phyloP scores from a whole-genome alignment of 768 basidiomycete genomes.

The Ramaria sp. region DNA sequence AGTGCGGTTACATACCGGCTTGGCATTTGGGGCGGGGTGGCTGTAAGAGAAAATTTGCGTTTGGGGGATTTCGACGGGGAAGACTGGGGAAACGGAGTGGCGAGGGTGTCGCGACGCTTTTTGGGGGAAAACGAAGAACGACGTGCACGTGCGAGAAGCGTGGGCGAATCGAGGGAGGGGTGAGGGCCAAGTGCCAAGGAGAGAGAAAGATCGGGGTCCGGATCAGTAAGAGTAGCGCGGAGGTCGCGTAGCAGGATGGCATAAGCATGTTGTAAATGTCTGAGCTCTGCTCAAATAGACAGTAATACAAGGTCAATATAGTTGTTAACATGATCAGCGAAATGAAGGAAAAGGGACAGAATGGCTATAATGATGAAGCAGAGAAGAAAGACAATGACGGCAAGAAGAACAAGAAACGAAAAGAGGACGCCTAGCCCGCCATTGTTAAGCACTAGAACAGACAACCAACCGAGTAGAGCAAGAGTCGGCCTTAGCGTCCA shows the following conservation, averaged over 20 bases:
- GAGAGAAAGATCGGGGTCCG: neutral
- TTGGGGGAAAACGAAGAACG: conserved; percentile 1
- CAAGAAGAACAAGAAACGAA: neutral
- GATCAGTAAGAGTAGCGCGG: neutral
- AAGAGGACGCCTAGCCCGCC: neutral
- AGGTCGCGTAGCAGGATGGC: conserved; percentile 4
- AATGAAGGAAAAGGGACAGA: neutral
- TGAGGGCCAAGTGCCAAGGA: neutral
- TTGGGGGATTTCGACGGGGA: neutral
- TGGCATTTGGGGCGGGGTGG: neutral
- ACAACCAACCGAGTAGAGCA: no score
- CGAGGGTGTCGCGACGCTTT: conserved; percentile 2
- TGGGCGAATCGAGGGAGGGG: neutral
- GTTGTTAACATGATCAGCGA: neutral
- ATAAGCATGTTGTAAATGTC: conserved; percentile 1
- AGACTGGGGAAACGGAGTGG: neutral
- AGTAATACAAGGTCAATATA: neutral
- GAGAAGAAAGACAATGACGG: neutral
- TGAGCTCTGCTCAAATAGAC: neutral
- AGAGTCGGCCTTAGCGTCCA: no score
- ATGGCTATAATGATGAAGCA: neutral
- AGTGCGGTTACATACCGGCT: neutral
- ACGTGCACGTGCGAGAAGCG: neutral
- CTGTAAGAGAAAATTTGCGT: conserved; percentile 5
- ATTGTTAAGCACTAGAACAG: no score